Conservation (phyloP, 2,329 filamentous ascomycete species). For the Clathrospora elynae region DNA sequence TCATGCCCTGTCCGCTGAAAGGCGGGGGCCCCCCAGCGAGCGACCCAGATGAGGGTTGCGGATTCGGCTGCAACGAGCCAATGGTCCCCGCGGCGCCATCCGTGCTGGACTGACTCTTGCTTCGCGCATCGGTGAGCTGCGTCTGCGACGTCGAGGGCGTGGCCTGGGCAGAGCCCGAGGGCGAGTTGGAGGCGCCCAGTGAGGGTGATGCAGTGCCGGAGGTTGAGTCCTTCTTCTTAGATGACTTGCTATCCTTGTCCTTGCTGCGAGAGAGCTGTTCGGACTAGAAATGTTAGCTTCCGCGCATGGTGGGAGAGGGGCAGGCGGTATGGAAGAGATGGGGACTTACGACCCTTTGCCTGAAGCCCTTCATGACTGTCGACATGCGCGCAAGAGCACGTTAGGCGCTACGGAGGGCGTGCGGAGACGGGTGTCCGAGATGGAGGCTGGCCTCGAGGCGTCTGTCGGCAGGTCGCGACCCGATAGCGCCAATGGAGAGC, state of each 20-base stretch:
- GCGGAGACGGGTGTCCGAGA: slow-evolving; percentile 33
- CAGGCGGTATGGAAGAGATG: slow-evolving; percentile 26
- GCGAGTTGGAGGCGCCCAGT: slow-evolving; percentile 62
- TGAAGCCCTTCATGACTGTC: slow-evolving; percentile 91
- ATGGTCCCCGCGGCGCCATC: slow-evolving; percentile 35
- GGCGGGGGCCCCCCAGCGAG: slow-evolving; percentile 40
- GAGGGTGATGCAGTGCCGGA: slow-evolving; percentile 80
- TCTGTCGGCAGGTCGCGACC: slow-evolving; percentile 29
- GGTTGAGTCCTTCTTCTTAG: slow-evolving; percentile 64
- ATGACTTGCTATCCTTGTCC: slow-evolving; percentile 84
- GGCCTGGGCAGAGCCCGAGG: slow-evolving; percentile 64
- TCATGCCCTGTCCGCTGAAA: slow-evolving; percentile 37
- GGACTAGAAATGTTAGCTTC: slow-evolving; percentile 63
- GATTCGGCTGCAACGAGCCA: slow-evolving; percentile 39
- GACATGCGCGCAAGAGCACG: slow-evolving; percentile 40
- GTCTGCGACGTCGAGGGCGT: slow-evolving; percentile 91
- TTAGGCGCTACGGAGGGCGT: slow-evolving; percentile 36
- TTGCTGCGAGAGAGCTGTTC: slow-evolving; percentile 91
- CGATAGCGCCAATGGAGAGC: slow-evolving; percentile 37
- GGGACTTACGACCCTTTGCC: slow-evolving; percentile 89
- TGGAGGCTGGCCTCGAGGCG: slow-evolving; percentile 31
- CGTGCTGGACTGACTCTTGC: slow-evolving; percentile 70
- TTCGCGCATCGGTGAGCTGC: slow-evolving; percentile 81
- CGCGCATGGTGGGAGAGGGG: slow-evolving; percentile 39
- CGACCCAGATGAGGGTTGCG: slow-evolving; percentile 39